A percentile compares a stretch with the other conserved stretches of the same genome.
Evolutionary conservation across 345 rosid species (phyloP).

Genomic region (Mangifera indica): DNA sequence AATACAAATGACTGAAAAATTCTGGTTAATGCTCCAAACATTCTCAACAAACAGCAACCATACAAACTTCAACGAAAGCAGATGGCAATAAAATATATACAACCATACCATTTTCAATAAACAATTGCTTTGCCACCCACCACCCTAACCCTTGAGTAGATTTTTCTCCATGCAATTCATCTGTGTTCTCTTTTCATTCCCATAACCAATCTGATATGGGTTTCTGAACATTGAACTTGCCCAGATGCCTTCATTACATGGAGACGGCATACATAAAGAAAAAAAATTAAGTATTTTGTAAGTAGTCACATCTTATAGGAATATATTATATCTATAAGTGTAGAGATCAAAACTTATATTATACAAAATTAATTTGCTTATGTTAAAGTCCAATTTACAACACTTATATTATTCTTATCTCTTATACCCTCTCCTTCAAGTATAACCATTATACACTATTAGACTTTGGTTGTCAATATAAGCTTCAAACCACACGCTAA

Average conservation of each 20-base stretch:
- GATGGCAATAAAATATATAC: constrained; percentile 13
- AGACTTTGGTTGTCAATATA: no score
- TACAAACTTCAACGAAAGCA: constrained; percentile 34
- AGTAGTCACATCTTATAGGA: no score
- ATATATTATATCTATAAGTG: no score
- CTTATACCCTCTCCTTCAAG: no score
- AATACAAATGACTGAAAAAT: constrained; percentile 17
- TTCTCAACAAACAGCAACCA: constrained; percentile 46
- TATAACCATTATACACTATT: no score
- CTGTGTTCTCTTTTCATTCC: background rate
- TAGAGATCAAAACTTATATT: no score
- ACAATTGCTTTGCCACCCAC: background rate
- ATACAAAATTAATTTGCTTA: no score
- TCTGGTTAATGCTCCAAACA: constrained; percentile 39
- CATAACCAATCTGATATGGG: background rate
- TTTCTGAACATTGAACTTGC: background rate
- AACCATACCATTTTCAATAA: constrained; percentile 8
- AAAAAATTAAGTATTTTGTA: background rate
- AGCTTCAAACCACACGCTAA: no score
- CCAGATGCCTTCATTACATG: background rate
- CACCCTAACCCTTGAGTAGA: background rate
- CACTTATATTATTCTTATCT: no score
- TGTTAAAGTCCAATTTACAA: no score
- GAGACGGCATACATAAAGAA: background rate
- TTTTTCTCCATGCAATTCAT: background rate